Percentiles rank a stretch among this genome's conserved stretches.
Evolutionary conservation across 23 red algal species (phyloP).

Genomic region (Chondrus crispus): DNA sequence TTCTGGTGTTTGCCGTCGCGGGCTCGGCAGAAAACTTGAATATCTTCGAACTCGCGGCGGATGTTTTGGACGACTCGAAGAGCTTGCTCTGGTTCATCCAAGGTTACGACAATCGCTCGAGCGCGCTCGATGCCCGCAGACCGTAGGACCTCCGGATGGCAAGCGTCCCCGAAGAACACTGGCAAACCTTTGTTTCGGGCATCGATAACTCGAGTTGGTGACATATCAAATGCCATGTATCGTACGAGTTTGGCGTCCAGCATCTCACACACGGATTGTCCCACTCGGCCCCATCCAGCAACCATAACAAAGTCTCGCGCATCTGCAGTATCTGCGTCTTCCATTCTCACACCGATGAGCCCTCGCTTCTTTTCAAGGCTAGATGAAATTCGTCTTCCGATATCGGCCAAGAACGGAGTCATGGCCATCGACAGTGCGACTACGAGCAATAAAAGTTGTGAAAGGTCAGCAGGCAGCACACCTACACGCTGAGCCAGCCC

Average conservation of each 20-base stretch:
- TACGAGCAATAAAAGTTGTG: slow-evolving; percentile 80
- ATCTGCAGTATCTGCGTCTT: slow-evolving; percentile 85
- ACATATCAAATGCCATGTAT: slow-evolving; percentile 97
- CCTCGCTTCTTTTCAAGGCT: slow-evolving; percentile 74
- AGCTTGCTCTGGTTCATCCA: slow-evolving; percentile 86
- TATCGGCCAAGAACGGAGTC: slow-evolving; percentile 79
- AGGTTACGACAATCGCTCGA: slow-evolving; percentile 90
- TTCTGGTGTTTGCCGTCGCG: slow-evolving; percentile 86
- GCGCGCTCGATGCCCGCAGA: slow-evolving; percentile 84
- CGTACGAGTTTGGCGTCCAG: slow-evolving; percentile 84
- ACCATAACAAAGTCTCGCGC: slow-evolving; percentile 97
- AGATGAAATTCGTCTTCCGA: slow-evolving; percentile 70
- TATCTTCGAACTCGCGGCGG: slow-evolving; percentile 79
- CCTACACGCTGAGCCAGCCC: slow-evolving; percentile 77
- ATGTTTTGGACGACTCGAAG: slow-evolving; percentile 83
- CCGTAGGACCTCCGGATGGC: slow-evolving; percentile 86
- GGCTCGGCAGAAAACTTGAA: slow-evolving; percentile 86
- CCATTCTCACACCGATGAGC: slow-evolving; percentile 85
- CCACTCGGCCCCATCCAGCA: slow-evolving; percentile 95
- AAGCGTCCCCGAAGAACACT: slow-evolving; percentile 98
- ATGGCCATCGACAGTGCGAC: slow-evolving; percentile 91
- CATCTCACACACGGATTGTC: slow-evolving; percentile 97
- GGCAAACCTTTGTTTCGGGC: slow-evolving; percentile 82
- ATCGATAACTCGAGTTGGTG: slow-evolving; percentile 93
- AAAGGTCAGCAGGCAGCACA: slow-evolving; percentile 74